Base-by-base conservation (phyloP, 495 filamentous ascomycete genomes). In the Filosporella fistucella region DNA sequence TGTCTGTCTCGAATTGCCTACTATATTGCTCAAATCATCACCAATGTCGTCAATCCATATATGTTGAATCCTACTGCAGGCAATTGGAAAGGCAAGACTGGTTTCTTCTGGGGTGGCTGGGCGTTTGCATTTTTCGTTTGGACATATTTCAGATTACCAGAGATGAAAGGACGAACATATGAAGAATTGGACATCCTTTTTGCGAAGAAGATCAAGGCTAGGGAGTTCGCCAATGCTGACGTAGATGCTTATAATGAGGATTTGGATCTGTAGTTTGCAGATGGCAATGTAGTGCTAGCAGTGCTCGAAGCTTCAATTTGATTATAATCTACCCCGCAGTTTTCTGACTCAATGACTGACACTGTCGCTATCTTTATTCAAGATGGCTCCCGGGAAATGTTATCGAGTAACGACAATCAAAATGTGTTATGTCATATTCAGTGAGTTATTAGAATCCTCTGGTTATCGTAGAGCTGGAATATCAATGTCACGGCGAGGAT, bases 121-220 rank as follows among this genome's bases (percentile, higher is more conserved):
- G 76, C 72, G 47, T 57, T 64, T 44, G 47, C 71, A 29, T 74
- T 69, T 35, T 56, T 50, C 14, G 34, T 55, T 11, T 55, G 40
- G 66, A 51, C 56, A 6, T 74, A 52, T 42, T 71, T 88, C 72
- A 78, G 85, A 10, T 73, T 89, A 1, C 85, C 85, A 0, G 85
- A 89, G 52, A 84, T 85, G 0, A 67, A 69, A 3, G 85, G 84
- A 12, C 75, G 84, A 22, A 78, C 83, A 0, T 89, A 84, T 56
- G 84, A 79, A 5, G 85, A 89, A 62, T 60, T 89, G 48, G 85
- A 89, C 56, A 39, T 86, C 22, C 68, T 89, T 29, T 89, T 89
- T 58, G 75, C 86, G 66, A 64, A 72, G 26, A 62, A 67, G 3
- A 66, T 85, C 17, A 75, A 69, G 47, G 85, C 85, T 6, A 69